Evolutionary conservation across 306 rosid species (phyloP).

Genomic region (Rubus idaeus): DNA sequence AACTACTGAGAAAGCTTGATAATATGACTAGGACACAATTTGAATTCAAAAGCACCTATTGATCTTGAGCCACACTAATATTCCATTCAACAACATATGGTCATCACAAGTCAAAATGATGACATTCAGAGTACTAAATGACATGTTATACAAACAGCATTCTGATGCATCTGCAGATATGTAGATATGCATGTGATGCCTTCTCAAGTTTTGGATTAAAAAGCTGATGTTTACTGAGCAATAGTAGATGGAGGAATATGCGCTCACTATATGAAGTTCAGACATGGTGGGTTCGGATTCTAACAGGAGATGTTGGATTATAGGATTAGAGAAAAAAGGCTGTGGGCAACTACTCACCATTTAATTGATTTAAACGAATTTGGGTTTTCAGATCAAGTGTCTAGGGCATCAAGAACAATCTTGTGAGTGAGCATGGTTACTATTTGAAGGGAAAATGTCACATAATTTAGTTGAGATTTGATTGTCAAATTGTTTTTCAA

Average conservation of each 20-base stretch:
- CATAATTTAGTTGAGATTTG: not conserved
- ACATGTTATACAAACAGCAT: not conserved
- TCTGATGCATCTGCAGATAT: not conserved
- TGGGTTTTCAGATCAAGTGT: not conserved
- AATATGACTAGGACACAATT: not conserved
- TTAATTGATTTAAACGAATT: not conserved
- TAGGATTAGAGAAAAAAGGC: not conserved
- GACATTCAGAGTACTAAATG: not conserved
- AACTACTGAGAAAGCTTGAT: not conserved
- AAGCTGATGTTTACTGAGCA: not conserved
- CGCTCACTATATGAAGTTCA: not conserved
- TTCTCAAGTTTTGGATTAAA: not conserved
- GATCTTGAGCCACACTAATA: not conserved
- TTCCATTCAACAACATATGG: not conserved
- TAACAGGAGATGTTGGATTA: not conserved
- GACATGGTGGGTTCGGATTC: not conserved
- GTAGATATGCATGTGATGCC: not conserved
- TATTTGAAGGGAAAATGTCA: not conserved
- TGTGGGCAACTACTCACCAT: not conserved
- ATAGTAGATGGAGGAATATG: not conserved
- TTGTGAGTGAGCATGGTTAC: not conserved
- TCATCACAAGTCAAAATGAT: not conserved
- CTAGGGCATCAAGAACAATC: slow-evolving; percentile 3
- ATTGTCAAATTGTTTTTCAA: not conserved
- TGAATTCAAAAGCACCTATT: not conserved